Conservation (phyloP, 2,329 filamentous ascomycete species). For the Penicillium decumbens region DNA sequence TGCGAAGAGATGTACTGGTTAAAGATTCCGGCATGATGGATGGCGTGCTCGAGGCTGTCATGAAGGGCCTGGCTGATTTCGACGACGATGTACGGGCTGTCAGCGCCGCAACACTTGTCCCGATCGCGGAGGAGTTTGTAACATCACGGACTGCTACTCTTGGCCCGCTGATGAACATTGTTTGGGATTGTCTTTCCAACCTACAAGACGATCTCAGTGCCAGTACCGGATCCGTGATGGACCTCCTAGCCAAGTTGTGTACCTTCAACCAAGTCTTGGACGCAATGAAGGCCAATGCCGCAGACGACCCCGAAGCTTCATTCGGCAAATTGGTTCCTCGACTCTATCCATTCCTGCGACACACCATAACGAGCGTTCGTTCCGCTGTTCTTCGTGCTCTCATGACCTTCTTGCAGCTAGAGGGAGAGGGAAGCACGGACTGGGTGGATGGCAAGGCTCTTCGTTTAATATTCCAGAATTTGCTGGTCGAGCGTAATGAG, state of each 20-base stretch:
- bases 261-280: slow-evolving; percentile 88
- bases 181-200: slow-evolving; percentile 95
- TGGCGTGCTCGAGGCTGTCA: slow-evolving; percentile 84
- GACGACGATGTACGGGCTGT: slow-evolving; percentile 97
- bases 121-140: slow-evolving; percentile 93
- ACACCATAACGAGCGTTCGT: slow-evolving; percentile 94
- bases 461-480: slow-evolving; percentile 87
- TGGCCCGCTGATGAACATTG: slow-evolving; percentile 80
- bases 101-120: slow-evolving; percentile 93
- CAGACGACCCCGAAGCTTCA: slow-evolving; percentile 75
- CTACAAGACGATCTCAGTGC: slow-evolving; percentile 96
- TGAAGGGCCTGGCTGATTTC: slow-evolving; percentile 84
- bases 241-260: slow-evolving; percentile 90
- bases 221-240: slow-evolving; percentile 98
- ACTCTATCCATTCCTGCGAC: slow-evolving; percentile 90
- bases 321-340: slow-evolving; percentile 90
- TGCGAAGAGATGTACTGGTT: slow-evolving; percentile 85
- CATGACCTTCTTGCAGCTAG: slow-evolving; percentile 85
- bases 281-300: slow-evolving; percentile 87
- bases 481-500: slow-evolving; percentile 86
- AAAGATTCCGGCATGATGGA: slow-evolving; percentile 83
- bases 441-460: slow-evolving; percentile 91
- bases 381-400: slow-evolving; percentile 88
- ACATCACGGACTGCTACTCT: slow-evolving; percentile 73
- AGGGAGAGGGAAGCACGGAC: slow-evolving; percentile 70